A percentile compares a stretch with the other conserved stretches of the same genome.
phyloP scores from a whole-genome alignment of 768 basidiomycete genomes.

The Auriculariales sp. region DNA sequence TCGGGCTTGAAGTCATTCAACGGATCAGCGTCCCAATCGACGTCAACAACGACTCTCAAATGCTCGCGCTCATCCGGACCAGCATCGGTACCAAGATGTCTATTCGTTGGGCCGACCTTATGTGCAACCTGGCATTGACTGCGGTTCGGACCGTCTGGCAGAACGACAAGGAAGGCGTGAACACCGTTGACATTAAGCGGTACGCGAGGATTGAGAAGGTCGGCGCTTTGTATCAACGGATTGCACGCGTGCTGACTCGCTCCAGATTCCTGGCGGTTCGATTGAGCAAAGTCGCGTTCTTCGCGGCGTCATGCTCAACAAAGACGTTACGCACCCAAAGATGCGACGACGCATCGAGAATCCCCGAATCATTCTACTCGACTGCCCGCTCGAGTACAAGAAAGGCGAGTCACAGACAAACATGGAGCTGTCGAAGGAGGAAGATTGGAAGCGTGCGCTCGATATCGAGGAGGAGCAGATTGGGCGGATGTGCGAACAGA shows the following conservation, averaged over 20 bases:
- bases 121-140: constrained; percentile 88
- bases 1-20: constrained; percentile 79
- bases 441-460: constrained; percentile 84
- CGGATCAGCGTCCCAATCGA: constrained; percentile 84
- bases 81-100: constrained; percentile 98
- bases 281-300: constrained; percentile 86
- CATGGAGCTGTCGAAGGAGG: constrained; percentile 92
- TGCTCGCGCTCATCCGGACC: constrained; percentile 94
- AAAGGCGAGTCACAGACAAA: constrained; percentile 98
- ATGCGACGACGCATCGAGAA: constrained; percentile 87
- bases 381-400: constrained; percentile 97
- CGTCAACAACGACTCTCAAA: constrained; percentile 68
- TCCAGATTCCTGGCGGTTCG: constrained; percentile 95
- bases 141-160: constrained; percentile 82
- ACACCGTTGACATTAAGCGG: constrained; percentile 94
- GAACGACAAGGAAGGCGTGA: constrained; percentile 58
- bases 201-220: constrained; percentile 97
- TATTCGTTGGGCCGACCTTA: constrained; percentile 89
- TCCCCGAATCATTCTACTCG: constrained; percentile 77
- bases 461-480: constrained; percentile 97
- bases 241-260: too few relatives aligned
- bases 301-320: constrained; percentile 92
- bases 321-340: constrained; percentile 94
- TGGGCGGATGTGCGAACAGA: constrained; percentile 65
- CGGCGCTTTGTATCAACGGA: too few relatives aligned